Conservation (phyloP, 2,329 filamentous ascomycete genomes). For the Corynespora cassiicola region DNA sequence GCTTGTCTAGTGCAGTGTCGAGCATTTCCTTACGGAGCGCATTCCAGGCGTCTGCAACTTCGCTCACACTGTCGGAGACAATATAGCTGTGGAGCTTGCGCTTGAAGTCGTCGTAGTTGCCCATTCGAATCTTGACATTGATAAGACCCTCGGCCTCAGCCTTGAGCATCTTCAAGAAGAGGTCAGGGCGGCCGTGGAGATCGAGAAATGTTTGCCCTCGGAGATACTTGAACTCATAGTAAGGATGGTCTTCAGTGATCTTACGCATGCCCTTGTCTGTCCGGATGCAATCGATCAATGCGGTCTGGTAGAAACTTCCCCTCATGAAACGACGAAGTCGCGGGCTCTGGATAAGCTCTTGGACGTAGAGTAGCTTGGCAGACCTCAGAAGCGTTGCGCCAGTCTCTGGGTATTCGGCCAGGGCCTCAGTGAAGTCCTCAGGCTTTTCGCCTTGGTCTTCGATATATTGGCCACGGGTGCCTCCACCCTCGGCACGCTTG, state of each 20-base stretch:
- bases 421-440: constrained; percentile 83
- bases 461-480: constrained; percentile 68
- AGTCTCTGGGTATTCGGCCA: constrained; percentile 61
- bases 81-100: constrained; percentile 82
- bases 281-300: constrained; percentile 83
- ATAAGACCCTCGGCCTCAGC: constrained; percentile 93
- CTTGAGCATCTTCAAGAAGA: constrained; percentile 96
- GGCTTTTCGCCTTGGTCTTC: constrained; percentile 84
- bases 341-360: constrained; percentile 87
- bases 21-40: constrained; percentile 83
- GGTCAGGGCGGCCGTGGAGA: constrained; percentile 81
- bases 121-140: constrained; percentile 80
- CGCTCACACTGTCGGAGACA: constrained; percentile 93
- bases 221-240: constrained; percentile 97
- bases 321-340: constrained; percentile 89
- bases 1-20: constrained; percentile 78
- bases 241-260: constrained; percentile 94
- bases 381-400: constrained; percentile 77
- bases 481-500: constrained; percentile 80
- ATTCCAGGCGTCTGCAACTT: constrained; percentile 95
- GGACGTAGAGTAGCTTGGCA: constrained; percentile 86
- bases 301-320: constrained; percentile 80
- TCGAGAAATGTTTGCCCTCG: constrained; percentile 85
- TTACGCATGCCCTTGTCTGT: constrained; percentile 93
- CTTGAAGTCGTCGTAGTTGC: constrained; percentile 77